These are phyloP conservation scores for Athelia psychrophila DNA, from an alignment of 1,284 basidiomycete genomes.

Conservation along the genomic window DNA sequence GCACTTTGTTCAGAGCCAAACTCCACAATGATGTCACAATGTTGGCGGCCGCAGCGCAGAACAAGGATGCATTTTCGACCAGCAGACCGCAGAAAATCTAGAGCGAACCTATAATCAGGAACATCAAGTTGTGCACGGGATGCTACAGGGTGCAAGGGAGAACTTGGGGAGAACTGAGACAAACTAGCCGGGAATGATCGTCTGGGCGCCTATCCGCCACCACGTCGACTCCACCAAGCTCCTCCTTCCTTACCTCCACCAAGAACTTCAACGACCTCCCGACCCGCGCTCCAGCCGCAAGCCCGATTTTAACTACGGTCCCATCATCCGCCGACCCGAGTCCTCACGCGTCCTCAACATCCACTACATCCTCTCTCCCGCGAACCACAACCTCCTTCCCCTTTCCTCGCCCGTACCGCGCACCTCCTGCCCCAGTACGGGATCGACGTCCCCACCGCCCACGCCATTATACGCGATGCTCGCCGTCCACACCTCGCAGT, in stretches of 20 bases:
- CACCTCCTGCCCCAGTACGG: conserved; percentile 31
- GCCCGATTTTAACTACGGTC: too few relatives aligned
- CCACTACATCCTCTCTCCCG: conserved; percentile 32
- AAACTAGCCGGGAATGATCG: too few relatives aligned
- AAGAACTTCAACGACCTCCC: conserved; percentile 21
- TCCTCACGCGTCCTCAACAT: conserved; percentile 33
- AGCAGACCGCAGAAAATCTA: too few relatives aligned
- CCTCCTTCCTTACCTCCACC: conserved; percentile 13
- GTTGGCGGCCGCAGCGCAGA: too few relatives aligned
- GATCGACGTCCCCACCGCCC: conserved; percentile 16
- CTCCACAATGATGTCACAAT: too few relatives aligned
- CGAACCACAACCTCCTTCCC: conserved; percentile 29
- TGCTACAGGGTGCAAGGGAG: too few relatives aligned
- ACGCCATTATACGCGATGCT: conserved; percentile 28
- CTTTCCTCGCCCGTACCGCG: conserved; percentile 26
- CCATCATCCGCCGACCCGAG: not conserved
- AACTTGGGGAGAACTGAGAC: too few relatives aligned
- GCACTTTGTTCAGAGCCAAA: too few relatives aligned
- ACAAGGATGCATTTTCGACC: too few relatives aligned
- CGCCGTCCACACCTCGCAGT: conserved; percentile 35
- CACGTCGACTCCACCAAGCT: conserved; percentile 30
- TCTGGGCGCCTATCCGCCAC: too few relatives aligned
- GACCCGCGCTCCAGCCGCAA: not conserved
- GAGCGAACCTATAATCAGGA: too few relatives aligned
- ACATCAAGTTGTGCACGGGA: too few relatives aligned